Evolutionary conservation across 2,329 filamentous ascomycete genomes (phyloP).

Genomic region (Sporothrix brasiliensis): DNA sequence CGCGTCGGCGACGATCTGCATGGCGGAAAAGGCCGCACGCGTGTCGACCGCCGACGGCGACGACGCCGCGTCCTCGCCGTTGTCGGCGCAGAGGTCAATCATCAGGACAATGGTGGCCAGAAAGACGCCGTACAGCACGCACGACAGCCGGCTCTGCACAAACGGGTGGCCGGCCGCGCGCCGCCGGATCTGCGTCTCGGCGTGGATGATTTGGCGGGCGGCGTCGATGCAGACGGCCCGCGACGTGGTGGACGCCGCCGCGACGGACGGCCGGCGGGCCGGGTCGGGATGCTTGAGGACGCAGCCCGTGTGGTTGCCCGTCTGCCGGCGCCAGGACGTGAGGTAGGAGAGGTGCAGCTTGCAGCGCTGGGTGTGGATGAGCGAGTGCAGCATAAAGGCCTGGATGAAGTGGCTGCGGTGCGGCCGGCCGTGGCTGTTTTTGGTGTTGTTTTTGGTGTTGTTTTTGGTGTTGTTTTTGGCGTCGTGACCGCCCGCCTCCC

Average conservation of each 20-base stretch:
- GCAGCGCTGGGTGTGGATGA: constrained; percentile 45
- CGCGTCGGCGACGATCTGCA: constrained; percentile 24
- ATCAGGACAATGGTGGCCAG: constrained; percentile 28
- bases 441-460: too few species aligned
- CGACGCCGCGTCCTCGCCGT: too few species aligned
- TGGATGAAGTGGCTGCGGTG: constrained; percentile 44
- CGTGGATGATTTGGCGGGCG: constrained; percentile 29
- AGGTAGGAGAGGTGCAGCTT: constrained; percentile 48
- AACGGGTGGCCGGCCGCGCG: constrained; percentile 21
- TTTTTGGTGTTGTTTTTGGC: constrained; percentile 25
- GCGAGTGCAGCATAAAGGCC: constrained; percentile 45
- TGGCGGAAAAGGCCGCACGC: constrained; percentile 19
- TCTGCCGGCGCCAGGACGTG: constrained; percentile 20
- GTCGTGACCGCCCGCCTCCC: neutral
- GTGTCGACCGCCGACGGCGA: neutral
- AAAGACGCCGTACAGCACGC: constrained; percentile 28
- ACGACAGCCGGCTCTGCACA: constrained; percentile 24
- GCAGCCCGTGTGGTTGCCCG: neutral
- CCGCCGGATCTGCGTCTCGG: constrained; percentile 12
- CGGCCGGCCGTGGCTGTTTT: neutral
- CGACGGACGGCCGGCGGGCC: neutral
- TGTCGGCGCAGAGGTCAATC: constrained; percentile 29
- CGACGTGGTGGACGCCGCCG: neutral
- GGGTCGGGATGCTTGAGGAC: too few species aligned
- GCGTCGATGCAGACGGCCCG: constrained; percentile 26